Evolutionary conservation across 257 asterid genomes (phyloP), one percentile per base, ranked within the genome.

Genomic region (Euphrasia confusa): DNA sequence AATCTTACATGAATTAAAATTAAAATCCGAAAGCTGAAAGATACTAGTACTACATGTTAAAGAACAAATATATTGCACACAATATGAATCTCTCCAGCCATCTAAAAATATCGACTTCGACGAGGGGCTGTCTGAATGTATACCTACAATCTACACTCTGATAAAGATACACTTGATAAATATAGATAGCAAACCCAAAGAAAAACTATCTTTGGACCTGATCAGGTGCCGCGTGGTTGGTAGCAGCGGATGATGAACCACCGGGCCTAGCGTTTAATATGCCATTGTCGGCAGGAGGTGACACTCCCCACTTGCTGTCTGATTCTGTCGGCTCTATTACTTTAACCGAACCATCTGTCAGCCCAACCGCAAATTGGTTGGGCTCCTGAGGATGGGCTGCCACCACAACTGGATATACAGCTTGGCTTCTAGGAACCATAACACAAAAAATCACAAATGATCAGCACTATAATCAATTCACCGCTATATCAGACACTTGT

Each of bases 301-400:
- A 74, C 53, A 62, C 70, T 54, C 98, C 95, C 96, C 98, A 88
- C 79, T 73, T 88, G 30, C 87, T 72, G 35, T 88, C 96, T 0
- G 89, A 79, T 70, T 91, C 98, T n/a, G 79, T 58, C 10, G 98
- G 98, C 75, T 91, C 98, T 60, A 91, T 73, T 68, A 91, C 98
- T 74, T 88, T 91, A n/a, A 91, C 95, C 0, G 95, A 79, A 57
- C 98, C 96, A 53, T 91, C 96, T 1, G 87, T 69, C 79, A 91
- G 78, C 47, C 98, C 98, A 17, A 91, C 80, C 0, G 96, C 96
- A 57, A 91, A 86, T 70, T 91, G 98, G 69, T 84, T 81, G 3
- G 93, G 75, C 44, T 86, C 96, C 60, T 84, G 95, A 3, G 98
- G 98, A 67, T 91, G 94, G 11, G 95, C 92, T 14, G 95, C 98